Percentiles rank a stretch among this genome's conserved stretches.
Evolutionary conservation across 768 basidiomycete species (phyloP).

Genomic region (Kwoniella bestiolae): DNA sequence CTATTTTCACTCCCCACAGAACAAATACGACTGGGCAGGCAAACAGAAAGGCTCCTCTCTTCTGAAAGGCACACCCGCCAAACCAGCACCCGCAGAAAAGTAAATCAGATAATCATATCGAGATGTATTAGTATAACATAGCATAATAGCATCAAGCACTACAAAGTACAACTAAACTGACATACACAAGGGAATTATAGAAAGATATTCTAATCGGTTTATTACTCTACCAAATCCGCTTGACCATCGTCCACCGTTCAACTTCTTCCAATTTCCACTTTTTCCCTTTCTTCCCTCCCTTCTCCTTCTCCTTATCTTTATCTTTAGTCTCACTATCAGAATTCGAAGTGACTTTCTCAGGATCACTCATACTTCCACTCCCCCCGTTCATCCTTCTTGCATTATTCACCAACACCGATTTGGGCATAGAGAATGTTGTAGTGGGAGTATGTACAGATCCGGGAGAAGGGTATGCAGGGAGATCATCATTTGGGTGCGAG

Average conservation of each 20-base stretch:
- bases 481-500: slow-evolving; percentile 72
- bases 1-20: slow-evolving; percentile 25
- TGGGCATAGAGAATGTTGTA: neutral
- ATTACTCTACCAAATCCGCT: slow-evolving; percentile 75
- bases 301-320: slow-evolving; percentile 28
- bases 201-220: too few species aligned
- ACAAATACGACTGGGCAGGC: slow-evolving; percentile 51
- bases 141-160: neutral
- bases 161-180: neutral
- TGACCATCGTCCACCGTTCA: slow-evolving; percentile 94
- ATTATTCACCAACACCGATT: slow-evolving; percentile 3
- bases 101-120: slow-evolving; percentile 14
- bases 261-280: slow-evolving; percentile 81
- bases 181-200: too few species aligned
- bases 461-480: slow-evolving; percentile 55
- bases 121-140: slow-evolving; percentile 9
- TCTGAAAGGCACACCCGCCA: slow-evolving; percentile 27
- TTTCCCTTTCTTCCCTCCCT: slow-evolving; percentile 62
- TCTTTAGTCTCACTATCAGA: slow-evolving; percentile 11
- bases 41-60: slow-evolving; percentile 41
- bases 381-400: neutral
- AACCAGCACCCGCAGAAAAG: slow-evolving; percentile 17
- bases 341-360: slow-evolving; percentile 8
- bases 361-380: slow-evolving; percentile 37
- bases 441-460: slow-evolving; percentile 8